phyloP scores from a whole-genome alignment of 345 rosid genomes.

The Nephelium lappaceum region DNA sequence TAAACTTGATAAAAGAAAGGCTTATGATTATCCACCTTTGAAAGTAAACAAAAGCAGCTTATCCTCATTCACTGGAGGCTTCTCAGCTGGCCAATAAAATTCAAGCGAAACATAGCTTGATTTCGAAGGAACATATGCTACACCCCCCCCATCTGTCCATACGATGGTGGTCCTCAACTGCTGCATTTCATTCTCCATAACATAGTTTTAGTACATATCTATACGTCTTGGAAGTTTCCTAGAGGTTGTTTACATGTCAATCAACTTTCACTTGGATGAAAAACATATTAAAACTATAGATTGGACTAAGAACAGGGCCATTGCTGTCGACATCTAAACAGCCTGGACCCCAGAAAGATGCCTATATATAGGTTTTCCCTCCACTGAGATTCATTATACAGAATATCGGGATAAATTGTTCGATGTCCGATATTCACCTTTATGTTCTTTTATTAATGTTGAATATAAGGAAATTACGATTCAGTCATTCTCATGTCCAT shows the following conservation, averaged over 20 bases:
- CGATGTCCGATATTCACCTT: not conserved
- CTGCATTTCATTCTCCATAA: not conserved
- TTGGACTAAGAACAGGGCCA: not conserved
- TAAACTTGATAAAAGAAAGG: not conserved
- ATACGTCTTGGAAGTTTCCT: constrained; percentile 17
- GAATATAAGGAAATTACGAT: not conserved
- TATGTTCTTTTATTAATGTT: not conserved
- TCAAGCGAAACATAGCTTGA: constrained; percentile 18
- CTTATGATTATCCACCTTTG: constrained; percentile 12
- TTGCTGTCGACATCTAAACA: constrained; percentile 1
- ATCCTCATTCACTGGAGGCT: not conserved
- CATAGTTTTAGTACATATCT: not conserved
- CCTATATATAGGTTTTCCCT: not conserved
- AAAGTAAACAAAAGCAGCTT: constrained; percentile 18
- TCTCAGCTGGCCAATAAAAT: constrained; percentile 11
- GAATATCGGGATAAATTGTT: not conserved
- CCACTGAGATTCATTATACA: not conserved
- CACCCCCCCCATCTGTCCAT: not conserved
- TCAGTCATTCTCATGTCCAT: not conserved
- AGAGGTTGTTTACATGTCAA: constrained; percentile 4
- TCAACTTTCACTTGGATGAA: not conserved
- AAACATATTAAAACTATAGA: not conserved
- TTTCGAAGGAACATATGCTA: constrained; percentile 22
- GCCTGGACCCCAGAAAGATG: constrained; percentile 6
- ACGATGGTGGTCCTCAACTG: not conserved